Evolutionary conservation across 257 asterid genomes (phyloP), one percentile per base, ranked within the genome.

Genomic region (Echites panduratus): DNA sequence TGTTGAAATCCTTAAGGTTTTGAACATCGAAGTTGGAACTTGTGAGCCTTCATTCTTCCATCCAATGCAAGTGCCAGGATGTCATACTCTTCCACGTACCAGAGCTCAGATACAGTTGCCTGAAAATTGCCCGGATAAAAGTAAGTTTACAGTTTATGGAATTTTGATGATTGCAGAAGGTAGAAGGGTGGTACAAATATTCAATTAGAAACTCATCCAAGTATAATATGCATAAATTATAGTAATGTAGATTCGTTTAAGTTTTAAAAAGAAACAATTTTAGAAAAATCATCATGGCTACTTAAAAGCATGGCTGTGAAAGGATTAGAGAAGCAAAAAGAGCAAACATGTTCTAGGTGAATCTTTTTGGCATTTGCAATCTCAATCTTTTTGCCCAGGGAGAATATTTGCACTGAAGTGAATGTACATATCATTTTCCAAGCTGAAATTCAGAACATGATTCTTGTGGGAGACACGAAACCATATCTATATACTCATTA

Each of bases 11-110:
- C 40, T 76, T 78, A 83, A 56, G 82, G 70, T 78, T 74, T 67
- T 48, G 84, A 82, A 70, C 97, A 88, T 22, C 87, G 81, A 9
- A 91, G 78, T 12, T 71, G 79, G 73, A 92, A 90, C 78, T 82
- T 80, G 68, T 78, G 84, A 76, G 76, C 70, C 86, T 90, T 90
- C 94, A 89, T 83, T 62, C 79, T 89, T 17, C 98, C 98, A 74
- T 92, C 75, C 78, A 95, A 47, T 2, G 97, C 99, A 66, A 89
- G 96, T 0, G 98, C 98, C 66, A 95, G 90, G 69, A 92, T 57
- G 49, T 95, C 96, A 62, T 83, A 84, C 80, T 95, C 99, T 79
- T 95, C 99, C 72, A 90, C 96, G n/a, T 87, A 92, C 97, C 98
- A 92, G 41, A 92, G 91, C 78, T 95, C 99, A 13, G 89, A 79